These are phyloP conservation scores for Mycena albidolilacea DNA, from an alignment of 768 basidiomycete genomes.

Conservation along the genomic window DNA sequence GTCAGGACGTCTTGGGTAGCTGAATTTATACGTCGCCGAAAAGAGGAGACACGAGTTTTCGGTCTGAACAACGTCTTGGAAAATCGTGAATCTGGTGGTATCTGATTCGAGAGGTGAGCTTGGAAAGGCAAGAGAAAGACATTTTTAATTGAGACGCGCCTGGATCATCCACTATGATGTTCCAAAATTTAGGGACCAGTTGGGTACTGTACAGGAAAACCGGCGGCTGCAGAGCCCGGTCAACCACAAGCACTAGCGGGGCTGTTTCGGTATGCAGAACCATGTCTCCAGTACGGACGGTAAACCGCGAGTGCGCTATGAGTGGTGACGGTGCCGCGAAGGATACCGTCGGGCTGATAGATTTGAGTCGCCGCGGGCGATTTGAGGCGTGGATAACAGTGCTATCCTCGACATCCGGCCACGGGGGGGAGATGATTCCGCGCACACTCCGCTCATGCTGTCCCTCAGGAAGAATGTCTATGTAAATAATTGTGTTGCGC, in stretches of 20 bases:
- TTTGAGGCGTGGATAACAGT: constrained; percentile 55
- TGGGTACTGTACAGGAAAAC: constrained; percentile 69
- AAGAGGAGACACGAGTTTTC: constrained; percentile 58
- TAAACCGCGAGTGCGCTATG: constrained; percentile 68
- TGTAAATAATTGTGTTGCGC: constrained; percentile 58
- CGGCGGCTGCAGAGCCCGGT: constrained; percentile 42
- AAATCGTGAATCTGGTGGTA: constrained; percentile 75
- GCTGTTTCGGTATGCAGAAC: constrained; percentile 69
- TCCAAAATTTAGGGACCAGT: constrained; percentile 78
- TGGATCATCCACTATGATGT: constrained; percentile 64
- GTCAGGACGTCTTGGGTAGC: constrained; percentile 47
- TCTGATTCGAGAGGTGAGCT: constrained; percentile 55
- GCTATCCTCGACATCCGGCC: constrained; percentile 31
- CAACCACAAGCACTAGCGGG: constrained; percentile 45
- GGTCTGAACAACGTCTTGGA: constrained; percentile 70
- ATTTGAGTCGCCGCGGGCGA: constrained; percentile 65
- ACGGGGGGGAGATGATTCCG: constrained; percentile 21
- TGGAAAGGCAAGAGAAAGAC: constrained; percentile 33
- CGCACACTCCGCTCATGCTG: constrained; percentile 23
- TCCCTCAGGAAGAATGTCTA: constrained; percentile 59
- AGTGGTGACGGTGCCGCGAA: constrained; percentile 67
- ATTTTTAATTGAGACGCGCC: constrained; percentile 52
- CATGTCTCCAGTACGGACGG: constrained; percentile 62
- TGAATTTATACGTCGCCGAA: constrained; percentile 73
- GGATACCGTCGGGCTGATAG: constrained; percentile 78